Base-by-base conservation (phyloP, 2,329 filamentous ascomycete genomes). In the Scytalidium sp. region DNA sequence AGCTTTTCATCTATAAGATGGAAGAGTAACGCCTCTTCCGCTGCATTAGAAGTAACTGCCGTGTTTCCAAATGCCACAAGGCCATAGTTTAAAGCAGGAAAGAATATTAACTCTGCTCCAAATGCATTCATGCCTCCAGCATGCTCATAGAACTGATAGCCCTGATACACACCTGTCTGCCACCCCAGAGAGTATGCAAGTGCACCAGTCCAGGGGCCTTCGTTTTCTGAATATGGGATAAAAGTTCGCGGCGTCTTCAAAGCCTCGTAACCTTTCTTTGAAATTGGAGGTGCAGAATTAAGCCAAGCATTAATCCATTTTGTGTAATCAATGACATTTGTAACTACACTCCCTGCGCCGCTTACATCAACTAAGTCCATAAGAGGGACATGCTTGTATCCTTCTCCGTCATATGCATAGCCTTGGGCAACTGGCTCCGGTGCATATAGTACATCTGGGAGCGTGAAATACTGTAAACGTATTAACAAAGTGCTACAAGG, bases 281-380 rank as follows among this genome's bases (percentile, higher is more conserved):
- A 63, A 22, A 76, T 55, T 2, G 71, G 68, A 13, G 60, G 62
- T 2, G 63, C 60, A 29, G 57, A 60, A n/a, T 68, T 58, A 20
- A 83, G 62, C 20, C 81, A 63, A 19, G 72, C 75, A 21, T 66
- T 64, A 2, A 80, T 55, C 79, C 79, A 84, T 56, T 71, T 73
- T 2, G 69, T 60, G 57, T 78, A 81, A 62, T 81, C 78, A 7
- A 67, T 46, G 1, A 75, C 75, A 43, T 69, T 76, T 19, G 72
- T 75, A 19, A 80, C 65, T 19, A 76, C 66, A 15, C 65, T 67
- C 0, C 75, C 76, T 0, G 74, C 74, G 1, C 73, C 75, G 42
- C 67, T 67, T 4, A 61, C 64, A 39, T 62, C 62, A 3, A 64
- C 58, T 2, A 60, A 55, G 3, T 70, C 59, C 13, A 63, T 56